phyloP scores from a whole-genome alignment of 192 early-diverging fungal genomes.

The Podila verticillata region DNA sequence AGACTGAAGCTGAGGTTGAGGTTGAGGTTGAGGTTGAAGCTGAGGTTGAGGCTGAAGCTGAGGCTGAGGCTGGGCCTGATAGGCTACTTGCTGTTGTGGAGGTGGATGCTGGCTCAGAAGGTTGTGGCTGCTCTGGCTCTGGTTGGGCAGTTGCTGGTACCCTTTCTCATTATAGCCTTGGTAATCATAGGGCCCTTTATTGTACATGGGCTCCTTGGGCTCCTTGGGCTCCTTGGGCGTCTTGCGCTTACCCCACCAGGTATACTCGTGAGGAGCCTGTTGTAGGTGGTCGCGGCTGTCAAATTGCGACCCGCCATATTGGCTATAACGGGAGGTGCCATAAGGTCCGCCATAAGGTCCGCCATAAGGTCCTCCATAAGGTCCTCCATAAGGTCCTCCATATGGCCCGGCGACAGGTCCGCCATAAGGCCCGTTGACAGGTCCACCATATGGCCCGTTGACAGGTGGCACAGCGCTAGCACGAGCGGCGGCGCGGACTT shows the following conservation, averaged over 20 bases:
- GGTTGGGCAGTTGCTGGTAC: constrained; percentile 2
- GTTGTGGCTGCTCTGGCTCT: not conserved
- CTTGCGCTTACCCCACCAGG: constrained; percentile 27
- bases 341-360: too few species aligned
- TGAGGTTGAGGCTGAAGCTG: not conserved
- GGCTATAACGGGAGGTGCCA: not conserved
- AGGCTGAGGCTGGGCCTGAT: not conserved
- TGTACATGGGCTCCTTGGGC: not conserved
- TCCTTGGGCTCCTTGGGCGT: constrained; percentile 8
- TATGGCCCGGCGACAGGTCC: too few species aligned
- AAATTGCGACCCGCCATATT: constrained; percentile 5
- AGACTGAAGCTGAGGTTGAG: too few species aligned
- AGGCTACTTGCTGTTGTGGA: not conserved
- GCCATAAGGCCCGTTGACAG: not conserved
- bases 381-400: too few species aligned
- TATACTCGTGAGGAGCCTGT: constrained; percentile 1
- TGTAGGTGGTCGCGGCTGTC: constrained; percentile 21
- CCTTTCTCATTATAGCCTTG: constrained; percentile 8
- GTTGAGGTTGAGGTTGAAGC: not conserved
- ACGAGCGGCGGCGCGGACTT: not conserved
- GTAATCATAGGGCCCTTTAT: not conserved
- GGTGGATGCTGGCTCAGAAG: constrained; percentile 1
- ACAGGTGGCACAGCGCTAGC: constrained; percentile 9
- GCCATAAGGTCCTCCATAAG: too few species aligned
- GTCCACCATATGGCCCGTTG: constrained; percentile 1